These are phyloP conservation scores for Microcyclospora pomicola DNA, from an alignment of 2,329 filamentous ascomycete species.

Conservation along the genomic window DNA sequence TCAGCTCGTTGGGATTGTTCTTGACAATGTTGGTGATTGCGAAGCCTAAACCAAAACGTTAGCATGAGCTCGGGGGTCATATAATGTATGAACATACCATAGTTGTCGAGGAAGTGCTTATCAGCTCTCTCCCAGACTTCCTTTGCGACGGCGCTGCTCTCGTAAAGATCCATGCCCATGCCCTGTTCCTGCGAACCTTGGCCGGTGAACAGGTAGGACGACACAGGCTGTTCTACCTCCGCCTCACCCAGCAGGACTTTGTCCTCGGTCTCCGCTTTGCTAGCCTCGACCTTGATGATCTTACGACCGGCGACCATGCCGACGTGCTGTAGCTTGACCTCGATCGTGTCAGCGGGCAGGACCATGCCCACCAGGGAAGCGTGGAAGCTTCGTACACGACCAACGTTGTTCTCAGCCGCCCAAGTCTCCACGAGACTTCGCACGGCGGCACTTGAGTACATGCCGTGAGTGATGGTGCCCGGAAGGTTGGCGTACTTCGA, in stretches of 20 bases:
- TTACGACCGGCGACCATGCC: constrained; percentile 97
- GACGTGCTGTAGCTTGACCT: constrained; percentile 89
- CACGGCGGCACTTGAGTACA: constrained; percentile 97
- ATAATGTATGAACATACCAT: constrained; percentile 48
- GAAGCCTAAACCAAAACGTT: constrained; percentile 46
- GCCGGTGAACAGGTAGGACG: constrained; percentile 93
- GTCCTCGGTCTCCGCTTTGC: constrained; percentile 76
- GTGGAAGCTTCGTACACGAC: constrained; percentile 93
- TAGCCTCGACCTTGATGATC: constrained; percentile 97
- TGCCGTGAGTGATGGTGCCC: constrained; percentile 95
- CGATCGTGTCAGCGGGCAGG: constrained; percentile 84
- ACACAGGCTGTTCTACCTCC: constrained; percentile 93
- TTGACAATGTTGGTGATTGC: constrained; percentile 98
- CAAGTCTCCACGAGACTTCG: constrained; percentile 94
- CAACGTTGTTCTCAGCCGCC: constrained; percentile 97
- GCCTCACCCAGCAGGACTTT: constrained; percentile 92
- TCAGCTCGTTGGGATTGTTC: constrained; percentile 98
- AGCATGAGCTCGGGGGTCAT: constrained; percentile 1
- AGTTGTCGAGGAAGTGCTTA: constrained; percentile 96
- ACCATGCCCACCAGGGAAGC: constrained; percentile 98
- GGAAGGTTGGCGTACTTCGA: constrained; percentile 89
- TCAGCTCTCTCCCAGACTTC: constrained; percentile 97
- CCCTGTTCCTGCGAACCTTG: constrained; percentile 98
- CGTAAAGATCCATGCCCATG: constrained; percentile 99
- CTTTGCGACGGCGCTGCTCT: constrained; percentile 81